Percentiles rank a stretch among this genome's conserved stretches.
phyloP scores from a whole-genome alignment of 2,329 filamentous ascomycete genomes.

The Daldinia sp. region DNA sequence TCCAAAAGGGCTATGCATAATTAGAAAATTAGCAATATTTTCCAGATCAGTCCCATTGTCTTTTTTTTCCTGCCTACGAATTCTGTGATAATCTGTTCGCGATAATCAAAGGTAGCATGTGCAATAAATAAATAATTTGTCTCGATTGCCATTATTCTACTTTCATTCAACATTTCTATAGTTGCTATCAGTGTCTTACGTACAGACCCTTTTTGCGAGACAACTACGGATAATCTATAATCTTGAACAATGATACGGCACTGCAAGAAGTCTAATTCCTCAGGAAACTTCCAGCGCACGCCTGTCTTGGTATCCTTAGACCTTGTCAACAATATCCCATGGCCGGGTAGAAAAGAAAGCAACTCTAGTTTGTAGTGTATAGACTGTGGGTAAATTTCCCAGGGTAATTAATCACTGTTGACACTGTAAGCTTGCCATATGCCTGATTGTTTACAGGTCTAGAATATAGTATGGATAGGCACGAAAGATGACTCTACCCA shows the following conservation, averaged over 20 bases:
- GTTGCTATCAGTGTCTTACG: background rate
- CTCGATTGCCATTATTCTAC: constrained; percentile 2
- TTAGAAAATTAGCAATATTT: background rate
- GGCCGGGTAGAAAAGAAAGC: background rate
- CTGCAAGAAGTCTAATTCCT: background rate
- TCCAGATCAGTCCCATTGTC: background rate
- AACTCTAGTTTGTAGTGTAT: too few species aligned
- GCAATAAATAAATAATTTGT: background rate
- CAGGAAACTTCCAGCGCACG: background rate
- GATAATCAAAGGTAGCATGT: background rate
- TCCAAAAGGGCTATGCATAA: background rate
- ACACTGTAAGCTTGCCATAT: too few species aligned
- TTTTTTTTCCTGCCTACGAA: background rate
- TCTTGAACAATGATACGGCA: background rate
- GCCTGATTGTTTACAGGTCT: too few species aligned
- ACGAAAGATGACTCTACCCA: too few species aligned
- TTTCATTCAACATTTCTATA: background rate
- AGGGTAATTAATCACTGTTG: too few species aligned
- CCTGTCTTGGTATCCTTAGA: background rate
- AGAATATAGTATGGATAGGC: too few species aligned
- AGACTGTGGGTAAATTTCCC: too few species aligned
- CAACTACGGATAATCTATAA: background rate
- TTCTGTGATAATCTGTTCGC: constrained; percentile 1
- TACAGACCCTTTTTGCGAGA: background rate
- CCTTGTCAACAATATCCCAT: background rate